Evolutionary conservation across 192 early-diverging fungal species (phyloP).

Genomic region (Gonapodya prolifera): DNA sequence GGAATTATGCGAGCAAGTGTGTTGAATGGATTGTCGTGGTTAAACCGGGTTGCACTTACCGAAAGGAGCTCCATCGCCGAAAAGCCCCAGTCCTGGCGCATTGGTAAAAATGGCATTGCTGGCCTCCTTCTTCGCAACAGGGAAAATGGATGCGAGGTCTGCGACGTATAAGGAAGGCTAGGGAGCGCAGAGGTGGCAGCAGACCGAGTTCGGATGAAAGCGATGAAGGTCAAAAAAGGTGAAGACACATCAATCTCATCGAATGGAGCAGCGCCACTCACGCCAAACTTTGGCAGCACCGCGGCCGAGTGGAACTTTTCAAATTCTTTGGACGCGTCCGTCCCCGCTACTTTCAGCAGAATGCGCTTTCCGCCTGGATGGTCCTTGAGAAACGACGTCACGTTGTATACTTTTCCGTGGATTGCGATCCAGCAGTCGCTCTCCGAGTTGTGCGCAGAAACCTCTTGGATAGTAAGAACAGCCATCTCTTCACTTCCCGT

Average conservation of each 20-base stretch:
- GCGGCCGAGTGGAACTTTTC: neutral
- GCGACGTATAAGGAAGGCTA: neutral
- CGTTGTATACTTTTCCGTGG: conserved; percentile 44
- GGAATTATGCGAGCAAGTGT: neutral
- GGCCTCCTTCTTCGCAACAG: neutral
- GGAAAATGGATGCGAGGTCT: neutral
- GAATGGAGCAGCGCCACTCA: neutral
- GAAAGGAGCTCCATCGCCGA: neutral
- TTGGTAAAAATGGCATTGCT: neutral
- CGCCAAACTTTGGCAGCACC: neutral
- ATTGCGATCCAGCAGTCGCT: conserved; percentile 23
- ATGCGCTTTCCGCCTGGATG: conserved; percentile 41
- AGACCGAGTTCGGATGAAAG: neutral
- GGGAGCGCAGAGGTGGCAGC: neutral
- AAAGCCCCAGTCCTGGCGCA: neutral
- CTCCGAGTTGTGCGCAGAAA: conserved; percentile 24
- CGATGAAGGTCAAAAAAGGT: too few species aligned
- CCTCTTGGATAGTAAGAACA: conserved; percentile 11
- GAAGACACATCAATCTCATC: too few species aligned
- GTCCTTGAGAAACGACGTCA: conserved; percentile 42
- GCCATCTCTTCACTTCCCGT: too few species aligned
- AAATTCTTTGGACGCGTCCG: neutral
- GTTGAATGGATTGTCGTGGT: neutral
- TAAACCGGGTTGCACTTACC: neutral
- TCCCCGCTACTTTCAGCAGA: neutral